Conservation (phyloP, 1,284 basidiomycete genomes). For the Ceratorhiza oryzae-sativae region DNA sequence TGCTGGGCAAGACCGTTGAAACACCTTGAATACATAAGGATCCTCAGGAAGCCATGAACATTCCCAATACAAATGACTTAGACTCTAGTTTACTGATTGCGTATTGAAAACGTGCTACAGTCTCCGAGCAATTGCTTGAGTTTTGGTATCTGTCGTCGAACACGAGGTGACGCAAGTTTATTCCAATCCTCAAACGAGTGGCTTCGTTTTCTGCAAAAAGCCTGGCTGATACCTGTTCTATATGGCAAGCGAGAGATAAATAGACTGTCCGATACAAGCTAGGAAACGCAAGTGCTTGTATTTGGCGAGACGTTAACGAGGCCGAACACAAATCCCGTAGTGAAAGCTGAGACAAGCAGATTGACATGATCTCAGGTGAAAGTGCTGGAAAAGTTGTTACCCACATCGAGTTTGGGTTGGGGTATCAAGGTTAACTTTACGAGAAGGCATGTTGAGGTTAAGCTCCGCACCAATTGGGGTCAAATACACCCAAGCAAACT, state of each 20-base stretch:
- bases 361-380: background rate
- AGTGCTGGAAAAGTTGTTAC: background rate
- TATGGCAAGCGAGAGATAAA: slow-evolving; percentile 3
- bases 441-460: background rate
- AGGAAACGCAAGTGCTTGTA: slow-evolving; percentile 3
- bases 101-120: background rate
- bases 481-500: background rate
- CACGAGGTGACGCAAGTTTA: background rate
- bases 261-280: slow-evolving; percentile 19
- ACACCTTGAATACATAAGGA: background rate
- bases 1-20: background rate
- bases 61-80: slow-evolving; percentile 1
- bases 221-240: background rate
- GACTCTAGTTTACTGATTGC: background rate
- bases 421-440: background rate
- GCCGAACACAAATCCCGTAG: background rate
- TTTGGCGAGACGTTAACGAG: background rate
- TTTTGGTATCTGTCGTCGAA: background rate
- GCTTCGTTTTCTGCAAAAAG: background rate
- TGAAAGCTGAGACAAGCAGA: background rate
- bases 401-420: background rate
- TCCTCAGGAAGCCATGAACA: slow-evolving; percentile 2
- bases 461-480: background rate
- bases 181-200: background rate
- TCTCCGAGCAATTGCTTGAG: background rate